Conservation (phyloP, 2,329 filamentous ascomycete species). For the Metarhizium rileyi region DNA sequence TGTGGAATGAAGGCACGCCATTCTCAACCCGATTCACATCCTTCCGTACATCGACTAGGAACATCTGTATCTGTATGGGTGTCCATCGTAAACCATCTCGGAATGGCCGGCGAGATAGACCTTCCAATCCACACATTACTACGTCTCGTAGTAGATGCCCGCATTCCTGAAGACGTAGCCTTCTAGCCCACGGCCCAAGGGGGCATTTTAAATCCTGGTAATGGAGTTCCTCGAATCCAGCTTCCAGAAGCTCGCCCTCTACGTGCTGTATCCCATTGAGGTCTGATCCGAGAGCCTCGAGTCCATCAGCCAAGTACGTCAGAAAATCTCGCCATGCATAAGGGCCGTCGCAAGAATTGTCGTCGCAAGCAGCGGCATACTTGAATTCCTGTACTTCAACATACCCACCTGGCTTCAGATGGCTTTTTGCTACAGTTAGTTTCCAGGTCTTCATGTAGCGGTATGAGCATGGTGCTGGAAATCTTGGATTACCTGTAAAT, state of each 20-base stretch:
- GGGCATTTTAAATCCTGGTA: conserved; percentile 37
- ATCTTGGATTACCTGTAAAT: conserved; percentile 28
- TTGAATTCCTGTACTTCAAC: conserved; percentile 40
- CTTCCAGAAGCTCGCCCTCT: conserved; percentile 24
- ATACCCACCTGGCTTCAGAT: conserved; percentile 42
- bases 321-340: conserved; percentile 40
- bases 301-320: conserved; percentile 28
- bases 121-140: conserved; percentile 29
- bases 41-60: conserved; percentile 32
- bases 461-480: not conserved
- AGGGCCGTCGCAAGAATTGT: conserved; percentile 30
- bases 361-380: conserved; percentile 32
- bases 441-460: not conserved
- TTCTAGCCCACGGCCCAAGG: conserved; percentile 37
- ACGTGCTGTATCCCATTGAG: conserved; percentile 28
- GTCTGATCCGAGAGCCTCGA: conserved; percentile 32
- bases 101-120: conserved; percentile 28
- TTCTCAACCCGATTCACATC: conserved; percentile 23
- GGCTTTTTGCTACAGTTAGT: conserved; percentile 20
- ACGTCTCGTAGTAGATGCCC: conserved; percentile 36
- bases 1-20: conserved; percentile 24
- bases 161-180: conserved; percentile 31
- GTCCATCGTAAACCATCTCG: conserved; percentile 32
- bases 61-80: conserved; percentile 31
- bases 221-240: conserved; percentile 32